Evolutionary conservation across 2,329 filamentous ascomycete genomes (phyloP), one percentile per base, ranked within the genome.

Genomic region (Mariannaea elegans): DNA sequence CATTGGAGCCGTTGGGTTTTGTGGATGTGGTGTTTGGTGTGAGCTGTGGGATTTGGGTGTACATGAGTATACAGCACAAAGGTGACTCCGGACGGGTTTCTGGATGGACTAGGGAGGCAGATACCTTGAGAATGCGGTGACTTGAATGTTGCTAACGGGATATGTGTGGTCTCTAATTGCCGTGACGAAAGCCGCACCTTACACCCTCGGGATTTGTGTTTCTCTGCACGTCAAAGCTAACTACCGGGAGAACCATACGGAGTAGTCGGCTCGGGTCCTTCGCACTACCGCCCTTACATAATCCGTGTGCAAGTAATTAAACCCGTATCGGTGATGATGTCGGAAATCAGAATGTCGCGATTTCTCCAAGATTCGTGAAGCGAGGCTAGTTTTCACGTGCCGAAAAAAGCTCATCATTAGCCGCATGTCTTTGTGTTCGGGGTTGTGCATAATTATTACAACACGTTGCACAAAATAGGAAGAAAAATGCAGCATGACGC

Each of bases 281-380:
- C 55, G 24, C 24, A n/a, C 31, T 45, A 16, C 31, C n/a, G 18
- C 7, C 39, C 38, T 51, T n/a, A n/a, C n/a, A n/a, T n/a, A n/a
- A n/a, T n/a, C n/a, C n/a, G n/a, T n/a, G n/a, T n/a, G n/a, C n/a
- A n/a, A n/a, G n/a, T n/a, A n/a, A n/a, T n/a, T n/a, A n/a, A n/a
- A n/a, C n/a, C 24, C 24, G 24, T 16, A 29, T 32, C 12, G 38
- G 46, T 29, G 13, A 38, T 21, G 41, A 38, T 21, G 41, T 21
- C 13, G 27, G 16, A 27, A 27, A 27, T 27, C 24, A 9, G n/a
- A n/a, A n/a, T n/a, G n/a, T n/a, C n/a, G n/a, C n/a, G n/a, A n/a
- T n/a, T n/a, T n/a, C n/a, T 50, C 29, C 38, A n/a, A 50, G 38
- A 18, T 51, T 45, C 38, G 39, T 29, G 54, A n/a, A n/a, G 9